A percentile compares a stretch with the other conserved stretches of the same genome.
phyloP scores from a whole-genome alignment of 1,284 basidiomycete species.

The Ceratobasidium sp. region DNA sequence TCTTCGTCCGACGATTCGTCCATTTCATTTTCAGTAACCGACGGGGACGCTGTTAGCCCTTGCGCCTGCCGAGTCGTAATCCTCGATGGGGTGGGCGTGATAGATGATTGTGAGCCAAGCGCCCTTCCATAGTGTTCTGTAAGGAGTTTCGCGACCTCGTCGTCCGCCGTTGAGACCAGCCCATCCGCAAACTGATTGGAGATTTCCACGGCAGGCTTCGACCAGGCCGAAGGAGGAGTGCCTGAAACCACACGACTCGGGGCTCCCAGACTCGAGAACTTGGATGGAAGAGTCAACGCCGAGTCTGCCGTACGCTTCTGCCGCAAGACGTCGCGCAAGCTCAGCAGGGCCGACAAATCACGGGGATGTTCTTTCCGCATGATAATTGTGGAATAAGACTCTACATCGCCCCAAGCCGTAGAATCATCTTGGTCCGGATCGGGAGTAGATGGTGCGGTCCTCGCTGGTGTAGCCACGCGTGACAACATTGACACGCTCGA shows the following conservation, averaged over 20 bases:
- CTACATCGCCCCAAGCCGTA: constrained; percentile 57
- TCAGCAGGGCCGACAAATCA: constrained; percentile 66
- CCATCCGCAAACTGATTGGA: constrained; percentile 64
- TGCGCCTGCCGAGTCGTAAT: not conserved
- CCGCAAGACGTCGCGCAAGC: constrained; percentile 69
- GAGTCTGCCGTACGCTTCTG: constrained; percentile 56
- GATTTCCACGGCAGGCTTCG: constrained; percentile 69
- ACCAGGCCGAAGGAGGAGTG: constrained; percentile 62
- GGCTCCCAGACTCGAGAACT: constrained; percentile 44
- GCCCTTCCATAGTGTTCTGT: constrained; percentile 38
- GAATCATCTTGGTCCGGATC: constrained; percentile 29
- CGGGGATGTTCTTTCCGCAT: constrained; percentile 69
- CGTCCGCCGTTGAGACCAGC: constrained; percentile 53
- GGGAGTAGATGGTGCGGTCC: constrained; percentile 33
- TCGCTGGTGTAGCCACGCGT: constrained; percentile 18
- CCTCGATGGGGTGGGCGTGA: constrained; percentile 5
- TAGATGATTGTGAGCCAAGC: constrained; percentile 7
- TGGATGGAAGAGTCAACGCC: constrained; percentile 39
- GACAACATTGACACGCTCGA: constrained; percentile 18
- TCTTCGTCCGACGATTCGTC: constrained; percentile 37
- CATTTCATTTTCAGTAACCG: not conserved
- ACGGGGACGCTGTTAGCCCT: not conserved
- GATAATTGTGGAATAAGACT: constrained; percentile 67
- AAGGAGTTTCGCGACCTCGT: constrained; percentile 32
- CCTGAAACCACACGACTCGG: constrained; percentile 42